phyloP scores from a whole-genome alignment of 306 rosid genomes.

The Styphnolobium japonicum region DNA sequence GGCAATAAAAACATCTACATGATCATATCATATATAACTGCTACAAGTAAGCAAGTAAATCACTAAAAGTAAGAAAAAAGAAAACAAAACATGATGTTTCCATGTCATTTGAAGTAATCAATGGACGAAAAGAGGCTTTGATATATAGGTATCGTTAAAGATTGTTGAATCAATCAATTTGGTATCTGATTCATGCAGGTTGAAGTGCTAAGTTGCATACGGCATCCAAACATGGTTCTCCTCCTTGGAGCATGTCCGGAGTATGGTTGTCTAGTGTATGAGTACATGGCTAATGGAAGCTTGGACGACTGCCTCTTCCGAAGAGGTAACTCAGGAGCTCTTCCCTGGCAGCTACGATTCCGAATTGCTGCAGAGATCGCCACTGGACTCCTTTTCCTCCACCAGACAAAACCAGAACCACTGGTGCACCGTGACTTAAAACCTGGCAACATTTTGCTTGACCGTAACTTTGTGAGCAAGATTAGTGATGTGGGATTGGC shows the following conservation, averaged over 20 bases:
- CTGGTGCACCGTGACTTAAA: constrained; percentile 93
- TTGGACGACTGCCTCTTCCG: constrained; percentile 79
- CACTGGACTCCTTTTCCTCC: constrained; percentile 81
- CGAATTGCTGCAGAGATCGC: constrained; percentile 83
- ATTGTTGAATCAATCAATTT: constrained; percentile 5
- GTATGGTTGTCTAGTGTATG: constrained; percentile 79
- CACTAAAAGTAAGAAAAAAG: neutral
- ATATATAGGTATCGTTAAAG: neutral
- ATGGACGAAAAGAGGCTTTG: too few species aligned
- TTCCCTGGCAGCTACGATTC: constrained; percentile 83
- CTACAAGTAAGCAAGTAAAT: neutral
- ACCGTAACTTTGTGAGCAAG: constrained; percentile 82
- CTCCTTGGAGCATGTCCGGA: constrained; percentile 93
- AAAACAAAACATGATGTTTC: neutral
- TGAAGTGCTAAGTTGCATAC: constrained; percentile 72
- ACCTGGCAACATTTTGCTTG: constrained; percentile 84
- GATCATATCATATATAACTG: neutral
- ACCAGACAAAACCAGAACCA: constrained; percentile 81
- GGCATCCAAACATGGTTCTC: constrained; percentile 95
- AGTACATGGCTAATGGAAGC: constrained; percentile 86
- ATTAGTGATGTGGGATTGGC: constrained; percentile 91
- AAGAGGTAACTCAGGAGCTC: constrained; percentile 42
- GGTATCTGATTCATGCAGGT: constrained; percentile 42
- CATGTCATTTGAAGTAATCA: neutral
- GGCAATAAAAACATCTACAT: neutral